A percentile compares a stretch with the other conserved stretches of the same genome.
These are phyloP conservation scores for Aspergillus novoparasiticus DNA, from an alignment of 2,329 filamentous ascomycete genomes.

Conservation along the genomic window DNA sequence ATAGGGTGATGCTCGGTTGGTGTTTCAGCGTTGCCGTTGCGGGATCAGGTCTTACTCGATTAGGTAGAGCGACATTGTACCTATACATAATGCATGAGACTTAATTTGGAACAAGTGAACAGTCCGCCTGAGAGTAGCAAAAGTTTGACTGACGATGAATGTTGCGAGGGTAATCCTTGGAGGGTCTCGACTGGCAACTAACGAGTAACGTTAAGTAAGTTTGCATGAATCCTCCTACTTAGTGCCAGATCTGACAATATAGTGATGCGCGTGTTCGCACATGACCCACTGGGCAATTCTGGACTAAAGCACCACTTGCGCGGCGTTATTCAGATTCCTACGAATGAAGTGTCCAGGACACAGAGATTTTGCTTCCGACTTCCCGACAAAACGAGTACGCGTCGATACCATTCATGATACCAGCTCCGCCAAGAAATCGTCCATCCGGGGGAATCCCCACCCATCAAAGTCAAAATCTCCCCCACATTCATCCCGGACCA, in stretches of 20 bases:
- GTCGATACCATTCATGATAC: background rate
- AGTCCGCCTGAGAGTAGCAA: background rate
- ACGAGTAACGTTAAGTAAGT: slow-evolving; percentile 16
- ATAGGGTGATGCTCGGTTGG: background rate
- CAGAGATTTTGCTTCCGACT: background rate
- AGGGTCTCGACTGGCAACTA: slow-evolving; percentile 1
- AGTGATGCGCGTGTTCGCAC: slow-evolving; percentile 4
- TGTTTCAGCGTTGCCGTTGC: background rate
- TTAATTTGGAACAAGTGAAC: background rate
- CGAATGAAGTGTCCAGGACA: background rate
- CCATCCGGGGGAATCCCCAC: background rate
- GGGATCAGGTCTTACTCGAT: background rate
- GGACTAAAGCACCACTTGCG: background rate
- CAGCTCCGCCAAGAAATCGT: background rate
- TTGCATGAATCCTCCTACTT: slow-evolving; percentile 15
- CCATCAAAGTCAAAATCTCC: background rate
- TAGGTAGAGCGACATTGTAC: slow-evolving; percentile 7
- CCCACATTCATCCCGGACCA: background rate
- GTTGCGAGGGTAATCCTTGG: background rate
- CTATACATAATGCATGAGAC: slow-evolving; percentile 5
- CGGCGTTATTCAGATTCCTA: background rate
- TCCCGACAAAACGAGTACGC: background rate
- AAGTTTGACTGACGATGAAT: background rate
- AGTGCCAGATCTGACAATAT: slow-evolving; percentile 18
- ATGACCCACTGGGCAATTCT: slow-evolving; percentile 14